phyloP scores from a whole-genome alignment of 2,329 filamentous ascomycete genomes.

The Harringtonia aguacate region DNA sequence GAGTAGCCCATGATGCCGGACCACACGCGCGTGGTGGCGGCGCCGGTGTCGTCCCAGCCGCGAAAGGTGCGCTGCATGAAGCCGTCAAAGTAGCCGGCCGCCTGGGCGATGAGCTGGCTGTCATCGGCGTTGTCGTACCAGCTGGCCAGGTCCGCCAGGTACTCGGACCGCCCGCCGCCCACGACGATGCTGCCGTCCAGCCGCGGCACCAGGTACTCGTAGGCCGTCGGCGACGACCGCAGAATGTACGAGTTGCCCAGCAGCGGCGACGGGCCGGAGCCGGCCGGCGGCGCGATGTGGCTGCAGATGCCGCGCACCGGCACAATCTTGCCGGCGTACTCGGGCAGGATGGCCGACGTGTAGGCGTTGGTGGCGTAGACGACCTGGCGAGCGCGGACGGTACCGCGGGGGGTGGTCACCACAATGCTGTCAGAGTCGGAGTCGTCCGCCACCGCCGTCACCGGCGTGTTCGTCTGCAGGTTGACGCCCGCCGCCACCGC shows the following conservation, averaged over 20 bases:
- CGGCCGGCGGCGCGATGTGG: slow-evolving; percentile 3
- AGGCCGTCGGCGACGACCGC: slow-evolving; percentile 12
- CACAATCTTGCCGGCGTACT: slow-evolving; percentile 19
- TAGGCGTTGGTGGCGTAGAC: slow-evolving; percentile 25
- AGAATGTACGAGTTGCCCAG: slow-evolving; percentile 15
- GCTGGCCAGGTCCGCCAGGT: slow-evolving; percentile 18
- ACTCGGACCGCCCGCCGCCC: slow-evolving; percentile 21
- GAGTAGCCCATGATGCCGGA: too few species aligned
- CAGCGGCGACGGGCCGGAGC: not conserved
- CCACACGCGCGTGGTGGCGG: too few species aligned
- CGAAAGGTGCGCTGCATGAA: too few species aligned
- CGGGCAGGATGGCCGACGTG: slow-evolving; percentile 19
- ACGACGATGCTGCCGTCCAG: slow-evolving; percentile 33
- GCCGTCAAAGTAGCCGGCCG: slow-evolving; percentile 32
- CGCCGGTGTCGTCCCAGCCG: too few species aligned
- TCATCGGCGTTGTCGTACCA: slow-evolving; percentile 39
- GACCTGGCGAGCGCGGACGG: slow-evolving; percentile 22
- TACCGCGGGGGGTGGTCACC: slow-evolving; percentile 30
- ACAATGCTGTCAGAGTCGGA: not conserved
- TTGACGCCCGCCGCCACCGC: slow-evolving; percentile 27
- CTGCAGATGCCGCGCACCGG: too few species aligned
- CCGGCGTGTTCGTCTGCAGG: slow-evolving; percentile 40
- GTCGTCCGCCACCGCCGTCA: slow-evolving; percentile 13
- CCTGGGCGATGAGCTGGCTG: slow-evolving; percentile 27
- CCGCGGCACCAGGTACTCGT: slow-evolving; percentile 31